phyloP scores from a whole-genome alignment of 805 yeast species.

The Wickerhamiella allomyrinae region DNA sequence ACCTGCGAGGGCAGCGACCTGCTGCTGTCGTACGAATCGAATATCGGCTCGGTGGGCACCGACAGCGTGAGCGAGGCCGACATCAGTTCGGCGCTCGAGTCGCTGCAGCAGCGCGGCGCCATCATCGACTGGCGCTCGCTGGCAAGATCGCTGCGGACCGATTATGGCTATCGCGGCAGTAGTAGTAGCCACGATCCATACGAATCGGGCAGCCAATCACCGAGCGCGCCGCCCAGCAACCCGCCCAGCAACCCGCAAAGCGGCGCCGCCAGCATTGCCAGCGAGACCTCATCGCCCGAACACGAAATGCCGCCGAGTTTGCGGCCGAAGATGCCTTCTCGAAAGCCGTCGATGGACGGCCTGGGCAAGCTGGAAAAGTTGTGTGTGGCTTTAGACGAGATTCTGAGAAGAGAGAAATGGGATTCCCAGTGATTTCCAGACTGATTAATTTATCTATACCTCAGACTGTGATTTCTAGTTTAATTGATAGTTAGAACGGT shows the following conservation, averaged over 20 bases:
- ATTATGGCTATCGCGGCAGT: constrained; percentile 25
- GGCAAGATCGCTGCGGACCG: constrained; percentile 15
- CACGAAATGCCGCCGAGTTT: neutral
- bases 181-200: too few relatives aligned
- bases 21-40: constrained; percentile 25
- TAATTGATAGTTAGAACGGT: too few relatives aligned
- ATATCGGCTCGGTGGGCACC: constrained; percentile 18
- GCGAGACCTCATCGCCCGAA: neutral
- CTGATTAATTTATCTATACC: too few relatives aligned
- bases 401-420: constrained; percentile 10
- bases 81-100: constrained; percentile 25
- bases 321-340: constrained; percentile 1
- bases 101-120: constrained; percentile 13
- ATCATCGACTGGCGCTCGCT: constrained; percentile 8
- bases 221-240: neutral
- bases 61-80: constrained; percentile 26
- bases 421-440: too few relatives aligned
- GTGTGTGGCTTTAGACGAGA: constrained; percentile 23
- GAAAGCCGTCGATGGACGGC: constrained; percentile 1
- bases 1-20: constrained; percentile 24
- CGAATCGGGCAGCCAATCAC: neutral
- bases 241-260: neutral
- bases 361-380: constrained; percentile 18
- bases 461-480: too few relatives aligned
- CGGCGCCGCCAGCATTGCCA: neutral